Evolutionary conservation across 108 stramenopile species (phyloP), one percentile per base, ranked within the genome.

Genomic region (Epipyxis sp.): DNA sequence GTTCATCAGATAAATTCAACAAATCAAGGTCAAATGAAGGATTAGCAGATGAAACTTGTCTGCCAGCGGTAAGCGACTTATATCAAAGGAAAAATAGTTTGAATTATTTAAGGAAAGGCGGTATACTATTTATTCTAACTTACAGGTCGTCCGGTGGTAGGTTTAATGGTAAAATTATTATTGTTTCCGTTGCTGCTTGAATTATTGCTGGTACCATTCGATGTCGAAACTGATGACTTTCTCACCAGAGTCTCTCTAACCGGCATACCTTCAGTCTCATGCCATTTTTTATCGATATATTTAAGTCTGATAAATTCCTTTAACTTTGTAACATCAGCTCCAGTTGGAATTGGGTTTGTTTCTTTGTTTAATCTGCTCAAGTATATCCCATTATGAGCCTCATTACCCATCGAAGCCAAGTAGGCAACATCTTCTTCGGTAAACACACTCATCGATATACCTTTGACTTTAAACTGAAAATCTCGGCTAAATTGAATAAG

Each of bases 381-480:
- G 34, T 74, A 74, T 42, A 54, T 10, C 16, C 10, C 3, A 39
- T 74, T 74, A 37, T 30, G 34, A 25, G 46, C 46, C 20, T 3
- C 71, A 74, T 74, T 74, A 32, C 71, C 71, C 27, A 39, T 42
- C 16, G 6, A 13, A 13, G 44, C 46, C 25, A 74, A 32, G 71
- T 30, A 13, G 10, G 44, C 50, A 16, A 27, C 25, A 37, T 74
- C 71, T 6, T 74, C 71, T 32, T 46, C 71, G 27, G 71, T 35
- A 42, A 74, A 74, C 13, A 34, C 35, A 34, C 41, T 34, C 71
- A 74, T 74, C 10, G 71, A 74, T 32, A 74, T 32, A 57, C 71
- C 71, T 25, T 74, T 74, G 3, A 74, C 34, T 32, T 74, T 74
- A 32, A 74, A 74, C 71, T 74, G 71, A 20, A 74, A 74, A 29